Conservation (phyloP, 1,139 yeast species). For the Yueomyces sp. region DNA sequence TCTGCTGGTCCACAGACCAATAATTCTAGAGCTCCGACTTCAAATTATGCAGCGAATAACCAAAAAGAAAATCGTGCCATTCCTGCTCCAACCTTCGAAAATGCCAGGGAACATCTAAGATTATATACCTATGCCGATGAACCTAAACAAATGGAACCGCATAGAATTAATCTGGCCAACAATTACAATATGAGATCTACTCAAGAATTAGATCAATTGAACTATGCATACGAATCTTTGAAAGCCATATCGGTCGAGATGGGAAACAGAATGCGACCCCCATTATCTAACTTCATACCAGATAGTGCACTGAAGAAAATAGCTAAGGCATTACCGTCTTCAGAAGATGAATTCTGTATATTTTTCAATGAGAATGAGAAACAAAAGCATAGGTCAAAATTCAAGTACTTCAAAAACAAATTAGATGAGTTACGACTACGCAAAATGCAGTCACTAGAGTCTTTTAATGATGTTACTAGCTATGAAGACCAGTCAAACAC, state of each 20-base stretch:
- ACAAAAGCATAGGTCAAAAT: not conserved
- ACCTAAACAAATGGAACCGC: not conserved
- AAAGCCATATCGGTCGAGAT: not conserved
- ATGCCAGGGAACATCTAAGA: not conserved
- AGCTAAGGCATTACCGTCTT: constrained; percentile 40
- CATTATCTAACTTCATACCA: constrained; percentile 27
- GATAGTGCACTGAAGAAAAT: constrained; percentile 39
- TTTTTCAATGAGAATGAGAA: constrained; percentile 25
- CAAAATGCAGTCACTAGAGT: not conserved
- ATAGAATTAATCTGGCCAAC: not conserved
- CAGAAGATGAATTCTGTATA: constrained; percentile 33
- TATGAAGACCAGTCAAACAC: not conserved
- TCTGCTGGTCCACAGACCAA: constrained; percentile 10
- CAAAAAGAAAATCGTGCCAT: not conserved
- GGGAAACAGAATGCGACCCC: not conserved
- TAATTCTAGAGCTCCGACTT: not conserved
- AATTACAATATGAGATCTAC: not conserved
- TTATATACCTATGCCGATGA: not conserved
- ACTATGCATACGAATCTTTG: not conserved
- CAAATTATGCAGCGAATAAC: not conserved
- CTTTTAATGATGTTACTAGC: not conserved
- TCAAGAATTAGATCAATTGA: not conserved
- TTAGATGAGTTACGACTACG: not conserved
- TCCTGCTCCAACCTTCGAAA: not conserved
- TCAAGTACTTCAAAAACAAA: not conserved